Base-by-base conservation (phyloP, 805 yeast genomes). In the Danielozyma ontarioensis region DNA sequence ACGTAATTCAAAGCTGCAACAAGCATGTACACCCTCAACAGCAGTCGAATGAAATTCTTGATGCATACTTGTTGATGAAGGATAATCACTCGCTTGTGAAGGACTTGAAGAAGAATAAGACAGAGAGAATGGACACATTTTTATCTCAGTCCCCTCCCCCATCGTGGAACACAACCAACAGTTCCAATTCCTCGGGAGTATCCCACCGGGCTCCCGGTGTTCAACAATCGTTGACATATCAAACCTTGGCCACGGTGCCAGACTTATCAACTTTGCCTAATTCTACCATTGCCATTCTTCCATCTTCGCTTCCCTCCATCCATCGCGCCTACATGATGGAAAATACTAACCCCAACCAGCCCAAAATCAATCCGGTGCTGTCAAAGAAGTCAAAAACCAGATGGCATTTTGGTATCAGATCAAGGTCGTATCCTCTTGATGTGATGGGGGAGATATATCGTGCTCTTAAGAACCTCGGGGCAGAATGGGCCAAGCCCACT, bases 401-500 rank as follows among this genome's bases (percentile, higher is more conserved):
- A 59, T 93, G 98, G 98, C 98, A 93, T 67, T 93, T 93, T 54
- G 98, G 98, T 44, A 93, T 93, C 40, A 72, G 98, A 54, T 87
- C 96, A 6, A 73, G 97, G 50, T 86, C 96, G 1, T 93, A 93
- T 55, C 97, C 98, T 22, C 69, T 93, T 47, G 98, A 93, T 58
- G 98, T 93, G 3, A 93, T 93, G 97, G 96, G 97, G 17, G 98
- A 93, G 56, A 89, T 93, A 28, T 93, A 93, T 62, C 72, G 96
- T 29, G 97, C 97, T 1, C 69, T 93, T 53, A 85, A 85, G 60
- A 87, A 85, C 50, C 65, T 93, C 34, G 97, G 96, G 1, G 97
- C 97, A 0, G 97, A 93, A 58, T 93, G 97, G 97, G 85, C 93
- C 7, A 80, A 82, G 47, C 97, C 97, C 5, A 76, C 89, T 0